Conservation (phyloP, 2,329 filamentous ascomycete species). For the Pyrenophora teres region DNA sequence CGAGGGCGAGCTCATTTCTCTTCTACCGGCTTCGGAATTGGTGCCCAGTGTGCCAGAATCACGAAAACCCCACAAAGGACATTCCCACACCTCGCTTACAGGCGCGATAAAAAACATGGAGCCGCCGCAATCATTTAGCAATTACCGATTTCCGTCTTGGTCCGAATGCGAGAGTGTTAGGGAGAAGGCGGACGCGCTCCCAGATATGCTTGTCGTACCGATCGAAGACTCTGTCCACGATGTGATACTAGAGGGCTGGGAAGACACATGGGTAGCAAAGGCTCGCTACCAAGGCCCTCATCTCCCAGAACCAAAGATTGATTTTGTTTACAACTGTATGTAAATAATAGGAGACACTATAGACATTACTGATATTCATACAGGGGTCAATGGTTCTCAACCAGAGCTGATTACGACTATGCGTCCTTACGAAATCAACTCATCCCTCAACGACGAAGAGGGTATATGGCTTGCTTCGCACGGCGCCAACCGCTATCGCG, state of each 20-base stretch:
- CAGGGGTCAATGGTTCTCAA: slow-evolving; percentile 53
- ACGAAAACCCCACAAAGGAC: too few species aligned
- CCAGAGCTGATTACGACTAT: slow-evolving; percentile 45
- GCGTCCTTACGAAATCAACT: slow-evolving; percentile 48
- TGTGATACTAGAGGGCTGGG: slow-evolving; percentile 49
- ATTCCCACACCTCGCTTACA: background rate
- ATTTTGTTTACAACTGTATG: slow-evolving; percentile 42
- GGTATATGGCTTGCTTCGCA: slow-evolving; percentile 51
- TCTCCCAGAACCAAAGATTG: slow-evolving; percentile 49
- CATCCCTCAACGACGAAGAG: slow-evolving; percentile 48
- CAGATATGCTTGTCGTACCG: background rate
- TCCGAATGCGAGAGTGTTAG: background rate
- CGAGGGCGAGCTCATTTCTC: too few species aligned
- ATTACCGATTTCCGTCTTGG: background rate
- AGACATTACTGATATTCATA: slow-evolving; percentile 34
- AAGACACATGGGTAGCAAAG: slow-evolving; percentile 50
- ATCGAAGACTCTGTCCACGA: slow-evolving; percentile 21
- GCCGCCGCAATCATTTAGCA: background rate
- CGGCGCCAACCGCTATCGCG: slow-evolving; percentile 51
- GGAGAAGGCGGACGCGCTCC: background rate
- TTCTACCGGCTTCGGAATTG: too few species aligned
- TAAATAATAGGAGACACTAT: background rate
- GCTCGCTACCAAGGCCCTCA: slow-evolving; percentile 41
- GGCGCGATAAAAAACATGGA: too few species aligned
- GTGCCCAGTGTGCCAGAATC: too few species aligned